Evolutionary conservation across 2,329 filamentous ascomycete species (phyloP), one percentile per base, ranked within the genome.

Genomic region (Trichothecium sympodiale): DNA sequence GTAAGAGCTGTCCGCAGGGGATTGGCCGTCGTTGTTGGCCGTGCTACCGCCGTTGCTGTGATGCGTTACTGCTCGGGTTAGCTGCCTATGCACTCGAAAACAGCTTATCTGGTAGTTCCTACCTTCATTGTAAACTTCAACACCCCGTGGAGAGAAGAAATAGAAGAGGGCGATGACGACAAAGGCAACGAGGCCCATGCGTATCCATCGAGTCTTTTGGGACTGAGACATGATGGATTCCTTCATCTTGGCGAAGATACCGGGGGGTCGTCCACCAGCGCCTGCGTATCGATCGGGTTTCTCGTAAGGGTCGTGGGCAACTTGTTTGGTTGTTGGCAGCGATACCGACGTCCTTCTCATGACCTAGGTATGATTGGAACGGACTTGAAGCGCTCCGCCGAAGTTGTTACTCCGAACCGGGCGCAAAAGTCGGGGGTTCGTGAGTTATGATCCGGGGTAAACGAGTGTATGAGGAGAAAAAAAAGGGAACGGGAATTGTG

Each of bases 331-430:
- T 27, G 71, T 77, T 54, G 74, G 72, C 56, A 77, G 56, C 52
- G 75, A 77, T 41, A 77, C 71, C 43, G 74, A 77, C 54, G 72
- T 73, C 62, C 73, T 75, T 67, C 74, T 71, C 76, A 80, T 80
- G 48, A 50, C 20, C 20, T 10, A 25, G 20, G 20, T 25, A 25
- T 10, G 20, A 6, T 25, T 25, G 20, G 20, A 25, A 25, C 10
- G 20, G 20, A 25, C 6, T 25, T 25, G 20, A 25, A 25, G 10
- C 20, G 20, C 20, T 25, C 20, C 20, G 20, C n/a, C n/a, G 20
- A 10, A 6, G 20, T 25, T 25, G 20, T 25, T 25, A 25, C 20
- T 25, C 20, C 20, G n/a, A 25, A 25, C 20, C 20, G 20, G 20
- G 20, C 20, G 20, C 20, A 25, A 25, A 25, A 6, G 20, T 25